Evolutionary conservation across 2,329 filamentous ascomycete genomes (phyloP).

Genomic region (Botryotinia convoluta): DNA sequence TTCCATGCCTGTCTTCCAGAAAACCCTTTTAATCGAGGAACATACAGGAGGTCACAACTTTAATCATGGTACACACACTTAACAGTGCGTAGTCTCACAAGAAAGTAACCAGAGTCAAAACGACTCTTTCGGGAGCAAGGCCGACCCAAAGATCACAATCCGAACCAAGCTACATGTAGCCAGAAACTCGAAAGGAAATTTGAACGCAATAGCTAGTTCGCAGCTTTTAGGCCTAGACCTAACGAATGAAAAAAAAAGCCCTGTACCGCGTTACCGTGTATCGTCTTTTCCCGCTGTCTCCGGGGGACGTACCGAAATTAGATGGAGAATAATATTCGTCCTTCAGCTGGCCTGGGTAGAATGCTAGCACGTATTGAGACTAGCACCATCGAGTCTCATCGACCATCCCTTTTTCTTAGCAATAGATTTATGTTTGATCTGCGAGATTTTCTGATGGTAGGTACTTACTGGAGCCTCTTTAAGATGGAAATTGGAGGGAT

Average conservation of each 20-base stretch:
- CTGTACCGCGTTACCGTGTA: background rate
- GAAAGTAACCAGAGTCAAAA: background rate
- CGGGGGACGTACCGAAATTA: constrained; percentile 10
- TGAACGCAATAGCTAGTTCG: background rate
- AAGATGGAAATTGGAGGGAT: background rate
- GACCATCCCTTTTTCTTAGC: background rate
- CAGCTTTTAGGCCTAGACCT: background rate
- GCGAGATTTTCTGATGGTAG: background rate
- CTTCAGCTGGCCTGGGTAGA: background rate
- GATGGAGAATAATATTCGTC: constrained; percentile 3
- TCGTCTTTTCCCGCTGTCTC: constrained; percentile 7
- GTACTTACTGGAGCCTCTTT: background rate
- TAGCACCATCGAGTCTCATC: constrained; percentile 3
- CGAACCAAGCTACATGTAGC: background rate
- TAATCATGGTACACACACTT: background rate
- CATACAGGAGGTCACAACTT: background rate
- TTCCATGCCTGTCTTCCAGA: background rate
- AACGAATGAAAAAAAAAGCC: background rate
- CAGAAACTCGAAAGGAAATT: constrained; percentile 9
- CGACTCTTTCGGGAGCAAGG: background rate
- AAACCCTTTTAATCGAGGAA: background rate
- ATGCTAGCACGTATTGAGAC: background rate
- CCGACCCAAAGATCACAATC: background rate
- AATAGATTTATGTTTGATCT: constrained; percentile 8
- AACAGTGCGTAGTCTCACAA: constrained; percentile 10